Percentiles rank a stretch among this genome's conserved stretches.
phyloP scores from a whole-genome alignment of 2,329 filamentous ascomycete species.

The Blumeriella jaapii region DNA sequence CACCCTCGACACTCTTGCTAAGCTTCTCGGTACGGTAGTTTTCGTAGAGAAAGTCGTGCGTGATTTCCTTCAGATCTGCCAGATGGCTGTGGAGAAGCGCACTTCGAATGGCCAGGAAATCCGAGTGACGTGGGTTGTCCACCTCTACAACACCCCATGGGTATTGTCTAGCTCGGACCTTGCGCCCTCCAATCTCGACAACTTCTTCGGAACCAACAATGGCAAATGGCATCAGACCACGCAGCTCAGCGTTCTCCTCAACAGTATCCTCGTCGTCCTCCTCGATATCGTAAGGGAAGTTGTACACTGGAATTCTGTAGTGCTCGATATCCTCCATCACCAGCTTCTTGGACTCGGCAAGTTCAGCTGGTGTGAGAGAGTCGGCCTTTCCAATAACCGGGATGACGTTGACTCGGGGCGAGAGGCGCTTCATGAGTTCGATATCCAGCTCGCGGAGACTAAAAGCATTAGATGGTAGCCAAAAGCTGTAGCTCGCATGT shows the following conservation, averaged over 20 bases:
- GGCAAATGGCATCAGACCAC: slow-evolving; percentile 96
- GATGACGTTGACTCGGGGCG: slow-evolving; percentile 96
- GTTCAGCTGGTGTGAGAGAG: slow-evolving; percentile 87
- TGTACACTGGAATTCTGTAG: slow-evolving; percentile 98
- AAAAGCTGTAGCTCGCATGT: slow-evolving; percentile 1
- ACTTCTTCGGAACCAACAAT: slow-evolving; percentile 97
- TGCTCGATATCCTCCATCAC: slow-evolving; percentile 99
- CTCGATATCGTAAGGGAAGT: slow-evolving; percentile 99
- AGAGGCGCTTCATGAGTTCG: slow-evolving; percentile 98
- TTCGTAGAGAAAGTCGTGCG: slow-evolving; percentile 98
- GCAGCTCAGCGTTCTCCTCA: slow-evolving; percentile 95
- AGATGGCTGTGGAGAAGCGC: slow-evolving; percentile 95
- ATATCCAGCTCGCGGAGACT: slow-evolving; percentile 98
- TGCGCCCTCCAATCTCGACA: slow-evolving; percentile 84
- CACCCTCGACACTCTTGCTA: slow-evolving; percentile 95
- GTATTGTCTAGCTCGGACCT: slow-evolving; percentile 91
- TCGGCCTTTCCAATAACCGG: slow-evolving; percentile 98
- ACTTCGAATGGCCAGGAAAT: slow-evolving; percentile 94
- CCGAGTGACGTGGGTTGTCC: slow-evolving; percentile 96
- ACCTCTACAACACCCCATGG: slow-evolving; percentile 99
- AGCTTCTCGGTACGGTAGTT: slow-evolving; percentile 99
- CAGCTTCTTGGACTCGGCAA: slow-evolving; percentile 98
- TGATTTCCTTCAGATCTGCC: slow-evolving; percentile 98
- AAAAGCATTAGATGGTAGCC: slow-evolving; percentile 12
- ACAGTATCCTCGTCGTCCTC: slow-evolving; percentile 99